Evolutionary conservation across 2,329 filamentous ascomycete genomes (phyloP).

Genomic region (Hypoxylon sp.): DNA sequence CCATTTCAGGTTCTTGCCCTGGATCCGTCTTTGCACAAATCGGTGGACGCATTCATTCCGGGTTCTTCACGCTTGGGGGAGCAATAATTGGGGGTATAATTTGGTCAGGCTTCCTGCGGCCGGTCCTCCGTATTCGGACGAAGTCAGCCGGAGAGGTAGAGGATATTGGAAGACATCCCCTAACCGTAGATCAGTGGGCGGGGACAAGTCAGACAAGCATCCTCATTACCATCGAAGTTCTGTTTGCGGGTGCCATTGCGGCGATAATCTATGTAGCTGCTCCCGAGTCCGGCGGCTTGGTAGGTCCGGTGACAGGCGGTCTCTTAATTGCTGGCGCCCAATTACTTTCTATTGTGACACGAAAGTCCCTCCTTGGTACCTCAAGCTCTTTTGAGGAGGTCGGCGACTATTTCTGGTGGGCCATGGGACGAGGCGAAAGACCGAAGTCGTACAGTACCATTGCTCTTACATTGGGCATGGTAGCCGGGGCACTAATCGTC

Average conservation of each 20-base stretch:
- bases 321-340: conserved; percentile 72
- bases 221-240: conserved; percentile 61
- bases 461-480: conserved; percentile 68
- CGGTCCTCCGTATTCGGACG: conserved; percentile 52
- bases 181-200: conserved; percentile 59
- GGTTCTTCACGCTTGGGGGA: conserved; percentile 68
- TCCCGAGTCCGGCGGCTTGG: conserved; percentile 54
- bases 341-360: conserved; percentile 67
- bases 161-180: conserved; percentile 10
- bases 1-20: conserved; percentile 74
- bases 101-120: conserved; percentile 63
- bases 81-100: conserved; percentile 69
- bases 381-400: conserved; percentile 74
- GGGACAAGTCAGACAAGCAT: conserved; percentile 58
- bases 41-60: conserved; percentile 67
- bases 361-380: conserved; percentile 70
- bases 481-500: conserved; percentile 62
- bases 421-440: conserved; percentile 53
- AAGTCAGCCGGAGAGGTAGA: conserved; percentile 45
- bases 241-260: conserved; percentile 60
- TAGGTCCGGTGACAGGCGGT: conserved; percentile 69
- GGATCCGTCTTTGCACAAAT: conserved; percentile 75
- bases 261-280: conserved; percentile 55
- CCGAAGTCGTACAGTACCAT: conserved; percentile 61
- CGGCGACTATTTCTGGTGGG: conserved; percentile 68